phyloP scores from a whole-genome alignment of 2,329 filamentous ascomycete species.

The Fusarium sp. region DNA sequence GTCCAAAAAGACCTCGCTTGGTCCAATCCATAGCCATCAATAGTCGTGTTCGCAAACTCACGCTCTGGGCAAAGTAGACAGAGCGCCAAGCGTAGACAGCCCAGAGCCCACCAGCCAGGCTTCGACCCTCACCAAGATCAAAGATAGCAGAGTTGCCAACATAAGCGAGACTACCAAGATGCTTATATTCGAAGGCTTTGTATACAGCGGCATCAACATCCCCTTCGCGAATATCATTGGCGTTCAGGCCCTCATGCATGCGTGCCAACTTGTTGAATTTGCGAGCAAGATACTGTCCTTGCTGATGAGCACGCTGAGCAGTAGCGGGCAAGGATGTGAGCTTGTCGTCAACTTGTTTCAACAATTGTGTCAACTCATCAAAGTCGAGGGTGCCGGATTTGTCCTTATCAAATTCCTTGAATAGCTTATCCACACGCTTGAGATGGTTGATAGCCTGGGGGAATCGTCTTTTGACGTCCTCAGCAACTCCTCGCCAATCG shows the following conservation, averaged over 20 bases:
- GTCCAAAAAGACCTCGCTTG: slow-evolving; percentile 94
- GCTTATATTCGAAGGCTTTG: slow-evolving; percentile 93
- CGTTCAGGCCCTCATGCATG: slow-evolving; percentile 77
- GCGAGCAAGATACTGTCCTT: slow-evolving; percentile 89
- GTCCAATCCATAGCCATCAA: slow-evolving; percentile 98
- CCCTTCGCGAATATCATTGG: slow-evolving; percentile 87
- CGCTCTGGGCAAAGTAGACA: slow-evolving; percentile 97
- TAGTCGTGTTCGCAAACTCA: slow-evolving; percentile 89
- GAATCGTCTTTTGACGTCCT: slow-evolving; percentile 87
- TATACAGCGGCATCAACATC: slow-evolving; percentile 94
- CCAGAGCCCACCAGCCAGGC: slow-evolving; percentile 83
- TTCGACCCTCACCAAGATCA: slow-evolving; percentile 83
- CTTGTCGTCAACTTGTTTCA: slow-evolving; percentile 93
- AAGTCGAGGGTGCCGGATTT: slow-evolving; percentile 94
- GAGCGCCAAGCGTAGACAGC: slow-evolving; percentile 97
- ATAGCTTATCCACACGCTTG: slow-evolving; percentile 89
- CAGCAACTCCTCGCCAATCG: slow-evolving; percentile 89
- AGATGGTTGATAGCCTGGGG: slow-evolving; percentile 91
- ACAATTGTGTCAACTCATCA: slow-evolving; percentile 86
- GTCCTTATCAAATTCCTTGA: slow-evolving; percentile 92
- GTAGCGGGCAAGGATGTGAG: slow-evolving; percentile 95
- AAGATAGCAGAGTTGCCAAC: slow-evolving; percentile 97
- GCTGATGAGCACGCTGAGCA: slow-evolving; percentile 95
- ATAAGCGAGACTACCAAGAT: slow-evolving; percentile 92
- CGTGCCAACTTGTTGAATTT: slow-evolving; percentile 95